Percentiles rank a stretch among this genome's conserved stretches.
These are phyloP conservation scores for Pleurotus cornucopiae DNA, from an alignment of 768 basidiomycete genomes.

Conservation along the genomic window DNA sequence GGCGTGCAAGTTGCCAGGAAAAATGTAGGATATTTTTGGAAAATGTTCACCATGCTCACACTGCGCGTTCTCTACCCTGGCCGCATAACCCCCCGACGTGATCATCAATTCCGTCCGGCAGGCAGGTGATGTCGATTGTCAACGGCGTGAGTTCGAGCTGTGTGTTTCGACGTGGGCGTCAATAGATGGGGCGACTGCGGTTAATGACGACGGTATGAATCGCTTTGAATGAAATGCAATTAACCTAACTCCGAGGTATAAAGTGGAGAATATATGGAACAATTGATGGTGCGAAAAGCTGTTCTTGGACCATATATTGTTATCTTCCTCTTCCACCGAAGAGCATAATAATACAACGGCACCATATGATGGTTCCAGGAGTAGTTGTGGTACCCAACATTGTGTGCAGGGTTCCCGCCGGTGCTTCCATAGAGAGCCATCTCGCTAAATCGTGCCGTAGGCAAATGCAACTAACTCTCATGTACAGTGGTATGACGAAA, in stretches of 20 bases:
- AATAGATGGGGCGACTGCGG: conserved; percentile 2
- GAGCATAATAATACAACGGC: not conserved
- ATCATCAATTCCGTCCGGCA: not conserved
- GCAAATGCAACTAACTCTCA: conserved; percentile 4
- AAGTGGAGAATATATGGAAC: not conserved
- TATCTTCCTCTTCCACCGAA: no score
- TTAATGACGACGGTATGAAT: not conserved
- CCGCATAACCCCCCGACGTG: conserved; percentile 4
- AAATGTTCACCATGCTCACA: not conserved
- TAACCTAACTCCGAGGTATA: no score
- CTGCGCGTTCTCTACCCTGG: conserved; percentile 5
- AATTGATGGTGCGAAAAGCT: not conserved
- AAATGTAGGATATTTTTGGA: conserved; percentile 6
- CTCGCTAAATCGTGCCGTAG: conserved; percentile 8
- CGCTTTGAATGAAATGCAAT: not conserved
- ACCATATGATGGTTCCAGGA: conserved; percentile 3
- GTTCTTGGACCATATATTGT: no score
- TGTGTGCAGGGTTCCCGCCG: conserved; percentile 6
- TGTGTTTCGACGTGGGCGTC: not conserved
- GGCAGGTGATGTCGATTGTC: conserved; percentile 5
- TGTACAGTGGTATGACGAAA: conserved; percentile 3
- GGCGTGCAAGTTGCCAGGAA: not conserved
- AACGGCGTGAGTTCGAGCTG: no score
- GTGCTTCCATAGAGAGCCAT: conserved; percentile 6
- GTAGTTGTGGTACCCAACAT: not conserved